Percentiles rank a stretch among this genome's conserved stretches.
Evolutionary conservation across 1,284 basidiomycete species (phyloP).

Genomic region (Rhodotorula sp.): DNA sequence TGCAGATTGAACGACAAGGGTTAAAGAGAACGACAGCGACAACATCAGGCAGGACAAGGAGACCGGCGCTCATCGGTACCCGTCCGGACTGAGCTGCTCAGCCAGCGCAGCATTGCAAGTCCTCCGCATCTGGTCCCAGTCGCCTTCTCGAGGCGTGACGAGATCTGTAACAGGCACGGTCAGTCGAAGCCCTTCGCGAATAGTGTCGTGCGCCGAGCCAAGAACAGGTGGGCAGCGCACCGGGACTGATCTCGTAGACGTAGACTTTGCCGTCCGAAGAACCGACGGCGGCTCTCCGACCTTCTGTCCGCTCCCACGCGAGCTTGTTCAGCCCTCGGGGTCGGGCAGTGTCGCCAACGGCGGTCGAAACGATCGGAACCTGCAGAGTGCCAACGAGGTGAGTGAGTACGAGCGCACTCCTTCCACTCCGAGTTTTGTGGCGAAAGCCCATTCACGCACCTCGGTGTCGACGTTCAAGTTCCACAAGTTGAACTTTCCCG

Average conservation of each 20-base stretch:
- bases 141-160: conserved; percentile 29
- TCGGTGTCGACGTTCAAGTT: conserved; percentile 93
- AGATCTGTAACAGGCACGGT: conserved; percentile 17
- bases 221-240: no score
- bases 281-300: conserved; percentile 78
- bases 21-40: no score
- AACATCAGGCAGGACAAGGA: no score
- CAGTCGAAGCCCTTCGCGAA: neutral
- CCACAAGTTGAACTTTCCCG: conserved; percentile 93
- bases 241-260: conserved; percentile 71
- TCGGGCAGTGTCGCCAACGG: conserved; percentile 49
- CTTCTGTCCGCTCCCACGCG: conserved; percentile 85
- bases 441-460: conserved; percentile 55
- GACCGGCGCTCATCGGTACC: neutral
- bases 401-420: neutral
- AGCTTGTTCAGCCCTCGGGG: conserved; percentile 87
- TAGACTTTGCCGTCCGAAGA: conserved; percentile 89
- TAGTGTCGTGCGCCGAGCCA: no score
- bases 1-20: no score
- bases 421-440: neutral
- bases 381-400: conserved; percentile 45
- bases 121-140: conserved; percentile 39
- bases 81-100: neutral
- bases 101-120: conserved; percentile 24
- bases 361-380: conserved; percentile 77